Evolutionary conservation across 1,139 yeast species (phyloP), one percentile per base, ranked within the genome.

Genomic region (Hemisphaericaspora xylanilytica): DNA sequence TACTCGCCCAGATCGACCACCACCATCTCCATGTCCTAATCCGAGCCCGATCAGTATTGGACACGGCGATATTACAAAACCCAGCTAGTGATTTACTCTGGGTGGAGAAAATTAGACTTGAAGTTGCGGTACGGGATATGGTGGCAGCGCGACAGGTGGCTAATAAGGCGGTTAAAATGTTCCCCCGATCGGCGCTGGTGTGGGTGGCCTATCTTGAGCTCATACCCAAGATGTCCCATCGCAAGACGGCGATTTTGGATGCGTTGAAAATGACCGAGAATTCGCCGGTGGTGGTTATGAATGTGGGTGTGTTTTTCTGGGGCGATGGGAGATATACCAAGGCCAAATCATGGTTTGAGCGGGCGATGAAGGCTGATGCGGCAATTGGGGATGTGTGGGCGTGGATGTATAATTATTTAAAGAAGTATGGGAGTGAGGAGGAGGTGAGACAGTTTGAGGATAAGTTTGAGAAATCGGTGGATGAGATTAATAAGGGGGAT

Each of bases 371-470:
- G 10, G 66, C 68, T n/a, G 80, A 82, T 43, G 58, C 65, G 1
- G 64, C 61, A 12, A 74, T 70, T 54, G 97, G 96, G 3, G 97
- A 90, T 57, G 61, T 73, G 4, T 89, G 95, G 88, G 77, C 78
- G 0, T 84, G 90, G 85, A 59, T 73, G 36, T 78, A 75, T 52
- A 69, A 73, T 31, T 80, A 59, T 41, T 40, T 47, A 25, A 36
- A 40, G 6, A 57, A 51, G 20, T 50, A 56, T 37, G 69, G 69
- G 0, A 44, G 47, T 1, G 39, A 41, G 0, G 52, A 52, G 3
- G 70, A 63, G 12, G 10, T 37, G 11, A 24, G 31, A 0, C 18
- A 22, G 5, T 52, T 64, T 24, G 43, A 60, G 14, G 40, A 49
- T 3, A 47, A 56, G 25, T 72, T 74, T 27, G 43, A 50, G 8